Percentiles rank a stretch among this genome's conserved stretches.
Evolutionary conservation across 2,329 filamentous ascomycete genomes (phyloP).

Genomic region (Akanthomyces lecanii): DNA sequence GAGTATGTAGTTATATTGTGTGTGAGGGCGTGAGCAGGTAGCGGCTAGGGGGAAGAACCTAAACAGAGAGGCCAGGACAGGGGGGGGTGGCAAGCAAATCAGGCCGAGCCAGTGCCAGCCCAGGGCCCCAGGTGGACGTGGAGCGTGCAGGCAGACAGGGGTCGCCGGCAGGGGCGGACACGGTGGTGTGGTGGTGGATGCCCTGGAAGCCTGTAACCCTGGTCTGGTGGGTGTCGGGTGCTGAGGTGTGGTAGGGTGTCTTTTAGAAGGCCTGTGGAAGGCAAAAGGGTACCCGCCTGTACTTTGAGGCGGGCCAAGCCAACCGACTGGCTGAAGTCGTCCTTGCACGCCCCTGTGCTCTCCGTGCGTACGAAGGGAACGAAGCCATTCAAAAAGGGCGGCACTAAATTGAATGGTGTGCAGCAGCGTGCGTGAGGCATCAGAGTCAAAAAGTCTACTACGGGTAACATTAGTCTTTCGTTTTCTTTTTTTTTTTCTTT

Average conservation of each 20-base stretch:
- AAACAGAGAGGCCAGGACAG: neutral
- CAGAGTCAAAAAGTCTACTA: too few relatives aligned
- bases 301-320: neutral
- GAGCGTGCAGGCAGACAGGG: neutral
- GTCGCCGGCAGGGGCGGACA: neutral
- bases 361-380: neutral
- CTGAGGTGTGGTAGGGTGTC: neutral
- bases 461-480: neutral
- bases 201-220: neutral
- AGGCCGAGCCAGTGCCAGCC: constrained; percentile 11
- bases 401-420: neutral
- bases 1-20: constrained; percentile 16
- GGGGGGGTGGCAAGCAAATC: constrained; percentile 12
- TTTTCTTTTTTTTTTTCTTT: neutral
- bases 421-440: too few relatives aligned
- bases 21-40: constrained; percentile 9
- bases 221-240: too few relatives aligned
- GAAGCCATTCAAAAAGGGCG: neutral
- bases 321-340: neutral
- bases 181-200: neutral
- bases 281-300: neutral
- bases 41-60: neutral
- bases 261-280: neutral
- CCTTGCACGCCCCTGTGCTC: neutral
- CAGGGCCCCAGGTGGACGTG: neutral